Evolutionary conservation across 495 filamentous ascomycete species (phyloP), one percentile per base, ranked within the genome.

Genomic region (Aspergillus incahuasiensis): DNA sequence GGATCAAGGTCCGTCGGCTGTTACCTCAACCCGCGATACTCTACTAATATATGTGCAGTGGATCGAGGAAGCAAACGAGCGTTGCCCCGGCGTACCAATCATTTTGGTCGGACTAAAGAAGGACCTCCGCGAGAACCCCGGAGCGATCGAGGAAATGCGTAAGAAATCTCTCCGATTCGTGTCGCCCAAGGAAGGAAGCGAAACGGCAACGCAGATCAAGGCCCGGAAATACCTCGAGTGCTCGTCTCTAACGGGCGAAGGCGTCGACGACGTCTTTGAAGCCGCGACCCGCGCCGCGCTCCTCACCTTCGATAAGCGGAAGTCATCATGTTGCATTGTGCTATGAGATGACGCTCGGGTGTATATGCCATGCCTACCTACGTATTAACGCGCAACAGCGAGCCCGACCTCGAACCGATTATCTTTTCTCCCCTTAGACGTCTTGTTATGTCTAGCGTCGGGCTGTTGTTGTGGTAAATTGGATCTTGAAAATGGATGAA

Each of bases 261-360:
- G 94, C 12, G 94, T 99, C 20, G 94, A 99, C 70, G 94, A 99
- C 72, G 94, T 99, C 12, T 99, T 99, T 65, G 94, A 99, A 68
- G 94, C 94, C 24, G 94, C 94, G 8, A 99, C 94, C 51, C 82
- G 94, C 64, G 92, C 94, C n/a, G 92, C 94, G 24, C 76, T 99
- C 52, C 79, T 96, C 18, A 92, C 85, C 34, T 94, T 95, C 55
- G 92, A 97, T 63, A 92, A 92, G 71, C 83, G 85, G 22, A 89
- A 95, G 69, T 81, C 84, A 55, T 74, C 50, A 16, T 97, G 94
- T 79, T 98, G 94, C 73, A 82, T 90, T 43, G 92, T 98, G 65
- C 83, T 97, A 83, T 98, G 76, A 92, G 6, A 35, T 15, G 32
- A 35, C 32, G 6, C 2, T 7, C 51, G 54, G 62, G 57, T 30